Evolutionary conservation across 371 early-diverging fungal species (phyloP).

Genomic region (Encephalitozoon intestinalis): DNA sequence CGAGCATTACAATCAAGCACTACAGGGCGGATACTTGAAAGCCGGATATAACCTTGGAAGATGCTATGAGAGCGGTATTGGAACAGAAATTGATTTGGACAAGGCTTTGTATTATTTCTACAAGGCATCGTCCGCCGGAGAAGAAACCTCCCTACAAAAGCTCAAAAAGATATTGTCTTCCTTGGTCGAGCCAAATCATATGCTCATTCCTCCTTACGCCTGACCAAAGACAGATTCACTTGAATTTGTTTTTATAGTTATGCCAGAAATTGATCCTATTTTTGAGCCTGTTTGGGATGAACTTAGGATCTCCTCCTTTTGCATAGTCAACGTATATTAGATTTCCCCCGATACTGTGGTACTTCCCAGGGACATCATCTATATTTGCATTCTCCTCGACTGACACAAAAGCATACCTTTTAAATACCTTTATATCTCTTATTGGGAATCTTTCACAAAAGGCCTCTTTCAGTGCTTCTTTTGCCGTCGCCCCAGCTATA

Average conservation of each 20-base stretch:
- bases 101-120: constrained; percentile 31
- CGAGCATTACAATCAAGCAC: constrained; percentile 21
- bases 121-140: constrained; percentile 26
- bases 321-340: background rate
- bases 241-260: background rate
- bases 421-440: background rate
- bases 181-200: background rate
- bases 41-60: constrained; percentile 30
- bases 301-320: background rate
- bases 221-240: background rate
- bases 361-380: background rate
- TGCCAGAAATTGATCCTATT: background rate
- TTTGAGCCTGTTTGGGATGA: background rate
- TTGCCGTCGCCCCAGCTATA: background rate
- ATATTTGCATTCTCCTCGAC: background rate
- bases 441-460: background rate
- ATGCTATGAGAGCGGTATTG: constrained; percentile 32
- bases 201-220: background rate
- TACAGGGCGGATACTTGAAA: constrained; percentile 15
- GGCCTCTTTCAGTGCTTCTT: background rate
- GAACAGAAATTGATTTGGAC: constrained; percentile 6
- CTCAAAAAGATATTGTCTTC: background rate
- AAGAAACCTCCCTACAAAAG: background rate
- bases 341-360: background rate
- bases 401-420: background rate